Conservation (phyloP, 805 yeast genomes). For the Myxozyma neotropica region DNA sequence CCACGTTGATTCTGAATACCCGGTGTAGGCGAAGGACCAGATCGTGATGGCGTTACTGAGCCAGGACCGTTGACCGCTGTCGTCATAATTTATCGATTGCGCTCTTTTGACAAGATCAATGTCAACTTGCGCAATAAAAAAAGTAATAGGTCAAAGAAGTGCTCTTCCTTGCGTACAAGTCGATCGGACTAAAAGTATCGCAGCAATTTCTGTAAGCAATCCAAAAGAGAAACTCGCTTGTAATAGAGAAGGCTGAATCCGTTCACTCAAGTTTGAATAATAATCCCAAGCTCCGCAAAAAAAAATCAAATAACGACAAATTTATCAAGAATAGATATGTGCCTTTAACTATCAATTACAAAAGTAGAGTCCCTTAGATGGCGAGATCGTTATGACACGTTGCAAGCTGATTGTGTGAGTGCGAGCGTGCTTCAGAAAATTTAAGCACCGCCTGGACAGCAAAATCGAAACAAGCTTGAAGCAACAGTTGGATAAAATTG, state of each 20-base stretch:
- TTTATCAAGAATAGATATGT: too few relatives aligned
- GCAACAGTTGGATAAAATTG: not conserved
- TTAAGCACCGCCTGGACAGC: not conserved
- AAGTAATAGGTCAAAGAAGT: not conserved
- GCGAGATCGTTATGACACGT: too few relatives aligned
- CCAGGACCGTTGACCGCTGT: conserved; percentile 8
- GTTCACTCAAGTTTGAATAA: too few relatives aligned
- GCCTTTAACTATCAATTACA: not conserved
- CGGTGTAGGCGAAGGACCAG: not conserved
- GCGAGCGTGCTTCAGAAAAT: not conserved
- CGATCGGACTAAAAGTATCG: too few relatives aligned
- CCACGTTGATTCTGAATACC: conserved; percentile 11
- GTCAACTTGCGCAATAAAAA: too few relatives aligned
- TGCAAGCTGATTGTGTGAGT: too few relatives aligned
- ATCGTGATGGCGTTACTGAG: conserved; percentile 1
- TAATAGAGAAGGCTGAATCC: too few relatives aligned
- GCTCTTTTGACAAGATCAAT: not conserved
- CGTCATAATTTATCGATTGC: conserved; percentile 3
- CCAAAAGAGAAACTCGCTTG: too few relatives aligned
- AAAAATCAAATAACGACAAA: too few relatives aligned
- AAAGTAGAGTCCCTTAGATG: not conserved
- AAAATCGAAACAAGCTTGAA: not conserved
- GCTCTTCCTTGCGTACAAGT: not conserved
- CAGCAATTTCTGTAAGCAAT: too few relatives aligned
- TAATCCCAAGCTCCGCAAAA: too few relatives aligned